Evolutionary conservation across 345 rosid species (phyloP).

Genomic region (Salix caprea): DNA sequence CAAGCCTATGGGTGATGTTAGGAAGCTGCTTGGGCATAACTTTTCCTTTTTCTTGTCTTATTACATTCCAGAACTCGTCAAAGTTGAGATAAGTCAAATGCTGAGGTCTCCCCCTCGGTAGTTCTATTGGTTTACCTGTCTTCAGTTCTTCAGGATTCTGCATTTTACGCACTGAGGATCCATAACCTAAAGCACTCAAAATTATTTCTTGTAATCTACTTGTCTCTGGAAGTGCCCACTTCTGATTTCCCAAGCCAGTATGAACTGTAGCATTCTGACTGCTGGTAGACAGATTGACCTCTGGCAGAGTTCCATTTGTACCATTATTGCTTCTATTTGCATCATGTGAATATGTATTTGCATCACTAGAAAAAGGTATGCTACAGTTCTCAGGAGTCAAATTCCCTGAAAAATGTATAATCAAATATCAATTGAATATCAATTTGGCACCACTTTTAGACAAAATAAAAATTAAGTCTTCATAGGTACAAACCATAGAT

Average conservation of each 20-base stretch:
- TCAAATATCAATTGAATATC: neutral
- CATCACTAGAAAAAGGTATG: slow-evolving; percentile 4
- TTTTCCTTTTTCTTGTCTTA: slow-evolving; percentile 40
- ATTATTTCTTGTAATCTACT: slow-evolving; percentile 45
- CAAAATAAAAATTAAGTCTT: too few relatives aligned
- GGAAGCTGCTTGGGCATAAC: slow-evolving; percentile 36
- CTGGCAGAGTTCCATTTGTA: slow-evolving; percentile 33
- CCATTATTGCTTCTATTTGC: slow-evolving; percentile 14
- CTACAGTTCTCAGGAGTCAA: slow-evolving; percentile 14
- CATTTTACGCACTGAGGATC: slow-evolving; percentile 41
- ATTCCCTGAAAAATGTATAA: slow-evolving; percentile 30
- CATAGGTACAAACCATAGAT: neutral
- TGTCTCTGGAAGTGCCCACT: slow-evolving; percentile 33
- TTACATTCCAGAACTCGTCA: slow-evolving; percentile 52
- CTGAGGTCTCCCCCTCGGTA: slow-evolving; percentile 26
- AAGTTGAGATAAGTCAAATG: slow-evolving; percentile 49
- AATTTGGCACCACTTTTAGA: neutral
- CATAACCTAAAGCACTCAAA: slow-evolving; percentile 39
- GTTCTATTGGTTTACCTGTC: slow-evolving; percentile 12
- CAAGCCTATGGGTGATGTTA: slow-evolving; percentile 72
- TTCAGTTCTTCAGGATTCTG: slow-evolving; percentile 27
- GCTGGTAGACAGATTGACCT: slow-evolving; percentile 29
- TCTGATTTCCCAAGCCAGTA: slow-evolving; percentile 29
- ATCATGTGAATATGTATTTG: neutral
- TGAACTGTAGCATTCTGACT: slow-evolving; percentile 29